phyloP scores from a whole-genome alignment of 2,329 filamentous ascomycete genomes.

The Cryphonectria nitschkei region DNA sequence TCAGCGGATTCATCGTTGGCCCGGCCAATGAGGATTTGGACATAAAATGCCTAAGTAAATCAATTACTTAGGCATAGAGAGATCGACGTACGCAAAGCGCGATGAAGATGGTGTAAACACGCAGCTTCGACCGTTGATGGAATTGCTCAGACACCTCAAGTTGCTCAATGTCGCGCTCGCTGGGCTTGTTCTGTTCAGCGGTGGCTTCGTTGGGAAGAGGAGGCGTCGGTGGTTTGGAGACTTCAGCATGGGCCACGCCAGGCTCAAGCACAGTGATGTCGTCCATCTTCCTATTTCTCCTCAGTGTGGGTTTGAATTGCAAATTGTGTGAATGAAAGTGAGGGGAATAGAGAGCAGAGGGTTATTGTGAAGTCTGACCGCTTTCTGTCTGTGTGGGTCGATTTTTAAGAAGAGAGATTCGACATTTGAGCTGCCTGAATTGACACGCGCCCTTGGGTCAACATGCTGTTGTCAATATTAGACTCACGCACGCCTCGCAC shows the following conservation, averaged over 20 bases:
- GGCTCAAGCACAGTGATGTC: slow-evolving; percentile 6
- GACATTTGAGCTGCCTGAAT: not conserved
- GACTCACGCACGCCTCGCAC: not conserved
- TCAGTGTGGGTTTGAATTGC: not conserved
- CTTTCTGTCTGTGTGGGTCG: not conserved
- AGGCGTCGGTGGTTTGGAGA: not conserved
- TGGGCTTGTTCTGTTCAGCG: not conserved
- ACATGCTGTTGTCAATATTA: not conserved
- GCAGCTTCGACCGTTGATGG: not conserved
- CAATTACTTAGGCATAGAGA: not conserved
- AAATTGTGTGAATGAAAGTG: not conserved
- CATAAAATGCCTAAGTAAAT: not conserved
- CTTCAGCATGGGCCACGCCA: not conserved
- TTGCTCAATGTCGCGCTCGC: slow-evolving; percentile 2
- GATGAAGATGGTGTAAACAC: not conserved
- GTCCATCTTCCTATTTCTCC: not conserved
- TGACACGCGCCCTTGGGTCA: not conserved
- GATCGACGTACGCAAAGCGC: not conserved
- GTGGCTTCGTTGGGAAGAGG: not conserved
- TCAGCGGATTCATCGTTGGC: not conserved
- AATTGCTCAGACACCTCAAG: not conserved
- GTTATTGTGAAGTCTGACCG: not conserved
- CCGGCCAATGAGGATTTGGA: not conserved
- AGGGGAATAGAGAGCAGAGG: not conserved
- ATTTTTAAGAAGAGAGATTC: not conserved